Conservation (phyloP, 2,329 filamentous ascomycete genomes). For the Penicillium glabrum region DNA sequence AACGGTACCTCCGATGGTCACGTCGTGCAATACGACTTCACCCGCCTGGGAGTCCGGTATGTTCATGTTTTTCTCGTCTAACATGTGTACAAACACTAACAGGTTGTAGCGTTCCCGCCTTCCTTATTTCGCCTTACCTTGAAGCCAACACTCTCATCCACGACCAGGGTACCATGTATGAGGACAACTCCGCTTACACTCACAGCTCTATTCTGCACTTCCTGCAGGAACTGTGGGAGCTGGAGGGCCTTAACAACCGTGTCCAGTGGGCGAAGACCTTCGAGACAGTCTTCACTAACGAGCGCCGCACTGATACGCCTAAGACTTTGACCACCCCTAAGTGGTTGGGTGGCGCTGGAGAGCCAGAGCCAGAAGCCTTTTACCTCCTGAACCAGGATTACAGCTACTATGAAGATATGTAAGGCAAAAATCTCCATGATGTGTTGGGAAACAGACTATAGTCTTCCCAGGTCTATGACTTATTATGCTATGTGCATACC, state of each 20-base stretch:
- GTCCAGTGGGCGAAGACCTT: slow-evolving; percentile 46
- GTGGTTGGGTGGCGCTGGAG: slow-evolving; percentile 35
- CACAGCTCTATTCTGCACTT: slow-evolving; percentile 43
- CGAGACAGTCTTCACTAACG: slow-evolving; percentile 33
- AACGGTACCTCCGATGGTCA: slow-evolving; percentile 30
- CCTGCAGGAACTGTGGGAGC: slow-evolving; percentile 41
- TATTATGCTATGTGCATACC: not conserved
- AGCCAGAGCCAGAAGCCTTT: slow-evolving; percentile 35
- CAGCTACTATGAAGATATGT: slow-evolving; percentile 22
- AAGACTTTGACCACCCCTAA: slow-evolving; percentile 32
- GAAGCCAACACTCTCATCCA: slow-evolving; percentile 38
- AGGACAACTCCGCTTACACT: slow-evolving; percentile 38
- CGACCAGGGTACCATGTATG: slow-evolving; percentile 39
- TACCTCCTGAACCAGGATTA: slow-evolving; percentile 35
- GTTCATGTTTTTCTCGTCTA: not conserved
- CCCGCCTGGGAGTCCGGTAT: slow-evolving; percentile 39
- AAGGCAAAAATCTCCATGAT: not conserved
- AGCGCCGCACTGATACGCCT: slow-evolving; percentile 25
- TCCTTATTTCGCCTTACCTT: slow-evolving; percentile 38
- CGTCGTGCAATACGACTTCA: slow-evolving; percentile 40
- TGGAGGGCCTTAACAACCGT: slow-evolving; percentile 42
- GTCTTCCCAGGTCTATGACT: not conserved
- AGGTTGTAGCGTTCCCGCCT: slow-evolving; percentile 33
- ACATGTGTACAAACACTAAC: not conserved
- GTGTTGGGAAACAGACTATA: too few species aligned